Evolutionary conservation across 805 yeast species (phyloP).

Genomic region (Teunomyces kruisii): DNA sequence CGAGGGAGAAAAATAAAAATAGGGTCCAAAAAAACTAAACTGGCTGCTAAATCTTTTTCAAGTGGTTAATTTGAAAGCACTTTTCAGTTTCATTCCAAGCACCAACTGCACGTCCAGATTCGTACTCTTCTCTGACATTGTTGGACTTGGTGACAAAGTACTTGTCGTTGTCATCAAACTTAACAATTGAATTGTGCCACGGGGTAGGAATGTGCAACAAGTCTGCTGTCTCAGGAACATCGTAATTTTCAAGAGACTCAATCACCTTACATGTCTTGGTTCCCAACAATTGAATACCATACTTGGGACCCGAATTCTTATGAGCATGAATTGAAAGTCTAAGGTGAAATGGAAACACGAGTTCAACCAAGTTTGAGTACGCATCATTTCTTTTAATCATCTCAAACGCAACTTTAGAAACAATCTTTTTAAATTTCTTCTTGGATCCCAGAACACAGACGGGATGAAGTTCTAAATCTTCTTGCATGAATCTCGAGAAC

Average conservation of each 20-base stretch:
- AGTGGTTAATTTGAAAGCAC: constrained; percentile 1
- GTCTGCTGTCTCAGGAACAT: constrained; percentile 46
- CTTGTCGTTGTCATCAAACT: constrained; percentile 34
- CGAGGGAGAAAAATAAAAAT: not conserved
- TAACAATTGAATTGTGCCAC: constrained; percentile 60
- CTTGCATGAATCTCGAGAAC: constrained; percentile 58
- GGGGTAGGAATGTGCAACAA: constrained; percentile 65
- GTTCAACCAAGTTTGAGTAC: constrained; percentile 60
- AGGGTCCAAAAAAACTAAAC: not conserved
- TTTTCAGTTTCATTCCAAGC: constrained; percentile 20
- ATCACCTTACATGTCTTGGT: constrained; percentile 44
- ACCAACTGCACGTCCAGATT: constrained; percentile 18
- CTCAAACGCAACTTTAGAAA: constrained; percentile 57
- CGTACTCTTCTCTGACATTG: constrained; percentile 5
- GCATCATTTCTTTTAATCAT: constrained; percentile 68
- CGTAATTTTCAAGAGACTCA: constrained; percentile 41
- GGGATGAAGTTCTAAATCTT: constrained; percentile 49
- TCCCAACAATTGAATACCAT: constrained; percentile 51
- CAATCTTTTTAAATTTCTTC: constrained; percentile 49
- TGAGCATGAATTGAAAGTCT: constrained; percentile 65
- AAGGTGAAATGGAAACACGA: constrained; percentile 58
- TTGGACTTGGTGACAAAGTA: constrained; percentile 24
- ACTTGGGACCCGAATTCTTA: constrained; percentile 58
- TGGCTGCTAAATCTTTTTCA: not conserved
- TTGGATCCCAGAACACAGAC: constrained; percentile 39